Conservation (phyloP, 352 stramenopile species). For the Phytophthora aleatoria region DNA sequence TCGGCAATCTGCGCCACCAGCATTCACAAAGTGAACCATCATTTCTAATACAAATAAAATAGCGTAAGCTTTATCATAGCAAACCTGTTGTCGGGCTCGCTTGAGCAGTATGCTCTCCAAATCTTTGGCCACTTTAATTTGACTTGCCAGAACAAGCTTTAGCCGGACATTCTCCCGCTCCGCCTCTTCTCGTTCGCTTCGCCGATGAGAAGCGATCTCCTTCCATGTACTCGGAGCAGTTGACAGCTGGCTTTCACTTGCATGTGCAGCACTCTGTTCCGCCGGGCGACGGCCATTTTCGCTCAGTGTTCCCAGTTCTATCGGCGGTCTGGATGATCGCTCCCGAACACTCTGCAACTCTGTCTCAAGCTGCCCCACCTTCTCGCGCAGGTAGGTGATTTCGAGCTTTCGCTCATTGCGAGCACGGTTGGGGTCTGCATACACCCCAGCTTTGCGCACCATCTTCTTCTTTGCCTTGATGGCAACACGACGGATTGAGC, state of each 20-base stretch:
- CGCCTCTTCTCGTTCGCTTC: constrained; percentile 13
- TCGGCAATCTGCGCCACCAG: constrained; percentile 16
- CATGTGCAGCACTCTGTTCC: not conserved
- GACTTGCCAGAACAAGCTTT: constrained; percentile 44
- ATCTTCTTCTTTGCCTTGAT: constrained; percentile 20
- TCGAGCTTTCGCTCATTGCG: constrained; percentile 40
- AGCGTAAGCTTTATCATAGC: not conserved
- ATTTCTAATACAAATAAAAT: not conserved
- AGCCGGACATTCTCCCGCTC: constrained; percentile 40
- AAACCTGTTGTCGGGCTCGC: constrained; percentile 25
- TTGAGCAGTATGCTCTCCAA: constrained; percentile 48
- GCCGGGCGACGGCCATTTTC: not conserved
- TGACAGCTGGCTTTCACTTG: not conserved
- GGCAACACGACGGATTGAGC: not conserved
- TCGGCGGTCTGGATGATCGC: not conserved
- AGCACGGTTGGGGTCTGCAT: constrained; percentile 29
- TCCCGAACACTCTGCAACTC: constrained; percentile 27
- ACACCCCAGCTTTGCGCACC: constrained; percentile 15
- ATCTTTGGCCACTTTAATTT: constrained; percentile 50
- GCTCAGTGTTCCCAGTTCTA: constrained; percentile 1
- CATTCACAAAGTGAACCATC: not conserved
- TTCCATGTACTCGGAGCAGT: constrained; percentile 13
- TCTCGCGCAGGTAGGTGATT: constrained; percentile 42
- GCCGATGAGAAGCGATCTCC: constrained; percentile 15
- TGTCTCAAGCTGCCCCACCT: constrained; percentile 42